These are phyloP conservation scores for Bolboschoenoplectus hybrid DNA, from an alignment of 202 grass and related monocot genomes.

Conservation along the genomic window DNA sequence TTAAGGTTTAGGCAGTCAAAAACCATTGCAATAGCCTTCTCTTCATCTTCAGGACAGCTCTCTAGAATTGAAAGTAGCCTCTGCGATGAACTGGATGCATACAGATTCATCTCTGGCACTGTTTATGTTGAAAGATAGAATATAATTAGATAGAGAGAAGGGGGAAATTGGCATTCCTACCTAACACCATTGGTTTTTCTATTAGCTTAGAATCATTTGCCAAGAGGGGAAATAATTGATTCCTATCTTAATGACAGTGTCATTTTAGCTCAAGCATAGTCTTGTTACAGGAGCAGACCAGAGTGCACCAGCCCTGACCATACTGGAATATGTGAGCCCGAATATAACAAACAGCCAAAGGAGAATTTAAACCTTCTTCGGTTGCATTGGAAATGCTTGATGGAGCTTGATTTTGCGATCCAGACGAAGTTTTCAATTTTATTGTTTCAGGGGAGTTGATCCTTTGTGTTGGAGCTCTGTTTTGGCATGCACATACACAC, in stretches of 20 bases:
- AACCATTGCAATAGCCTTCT: conserved; percentile 15
- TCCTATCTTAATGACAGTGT: neutral
- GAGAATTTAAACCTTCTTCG: conserved; percentile 13
- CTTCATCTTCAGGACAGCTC: conserved; percentile 11
- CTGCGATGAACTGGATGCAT: neutral
- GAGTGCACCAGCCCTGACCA: neutral
- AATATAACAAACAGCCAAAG: neutral
- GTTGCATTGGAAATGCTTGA: conserved; percentile 15
- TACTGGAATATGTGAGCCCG: neutral
- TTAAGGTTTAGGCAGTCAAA: conserved; percentile 6
- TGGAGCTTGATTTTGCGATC: conserved; percentile 27
- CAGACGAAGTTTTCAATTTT: conserved; percentile 20
- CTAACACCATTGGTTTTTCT: neutral
- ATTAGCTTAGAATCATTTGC: neutral
- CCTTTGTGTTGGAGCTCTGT: conserved; percentile 14
- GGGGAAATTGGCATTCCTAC: neutral
- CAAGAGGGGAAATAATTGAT: neutral
- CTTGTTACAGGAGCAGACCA: neutral
- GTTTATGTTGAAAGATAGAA: conserved; percentile 11
- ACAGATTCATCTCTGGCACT: conserved; percentile 16
- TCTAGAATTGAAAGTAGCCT: neutral
- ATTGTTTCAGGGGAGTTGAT: neutral
- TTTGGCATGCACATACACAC: neutral
- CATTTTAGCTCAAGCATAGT: neutral
- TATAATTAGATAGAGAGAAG: neutral